Evolutionary conservation across 345 rosid species (phyloP).

Genomic region (Eucalyptus cloeziana): DNA sequence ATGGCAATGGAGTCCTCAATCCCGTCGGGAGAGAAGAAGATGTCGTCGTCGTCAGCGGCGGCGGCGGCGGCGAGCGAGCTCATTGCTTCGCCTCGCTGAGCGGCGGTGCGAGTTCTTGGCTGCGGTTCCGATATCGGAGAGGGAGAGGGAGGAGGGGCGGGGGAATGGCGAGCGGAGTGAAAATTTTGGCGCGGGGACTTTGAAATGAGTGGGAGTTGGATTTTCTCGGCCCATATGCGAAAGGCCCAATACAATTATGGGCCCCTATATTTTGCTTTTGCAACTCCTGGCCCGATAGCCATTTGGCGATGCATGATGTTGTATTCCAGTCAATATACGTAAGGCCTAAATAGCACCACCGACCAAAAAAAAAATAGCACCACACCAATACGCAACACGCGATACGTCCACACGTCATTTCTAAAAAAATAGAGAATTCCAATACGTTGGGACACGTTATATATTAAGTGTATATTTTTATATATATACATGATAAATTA

Average conservation of each 20-base stretch:
- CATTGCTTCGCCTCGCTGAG: background rate
- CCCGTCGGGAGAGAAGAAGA: background rate
- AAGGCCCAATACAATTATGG: background rate
- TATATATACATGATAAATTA: no score
- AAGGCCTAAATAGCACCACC: no score
- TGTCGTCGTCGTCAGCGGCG: background rate
- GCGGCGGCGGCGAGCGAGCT: background rate
- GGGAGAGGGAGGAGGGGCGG: background rate
- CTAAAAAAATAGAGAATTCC: fast-evolving
- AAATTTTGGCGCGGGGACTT: background rate
- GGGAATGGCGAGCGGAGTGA: background rate
- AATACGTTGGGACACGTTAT: fast-evolving
- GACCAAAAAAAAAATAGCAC: no score
- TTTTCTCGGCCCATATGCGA: background rate
- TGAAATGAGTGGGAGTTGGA: background rate
- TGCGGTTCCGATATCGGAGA: background rate
- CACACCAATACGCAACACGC: fast-evolving
- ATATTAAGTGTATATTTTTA: no score
- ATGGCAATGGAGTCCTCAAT: background rate
- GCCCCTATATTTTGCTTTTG: background rate
- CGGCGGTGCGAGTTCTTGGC: background rate
- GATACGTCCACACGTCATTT: fast-evolving
- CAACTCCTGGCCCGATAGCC: background rate
- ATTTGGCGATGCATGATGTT: background rate
- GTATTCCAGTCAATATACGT: background rate